Evolutionary conservation across 202 grass and related monocot genomes (phyloP).

Genomic region (Eragrostis tef): DNA sequence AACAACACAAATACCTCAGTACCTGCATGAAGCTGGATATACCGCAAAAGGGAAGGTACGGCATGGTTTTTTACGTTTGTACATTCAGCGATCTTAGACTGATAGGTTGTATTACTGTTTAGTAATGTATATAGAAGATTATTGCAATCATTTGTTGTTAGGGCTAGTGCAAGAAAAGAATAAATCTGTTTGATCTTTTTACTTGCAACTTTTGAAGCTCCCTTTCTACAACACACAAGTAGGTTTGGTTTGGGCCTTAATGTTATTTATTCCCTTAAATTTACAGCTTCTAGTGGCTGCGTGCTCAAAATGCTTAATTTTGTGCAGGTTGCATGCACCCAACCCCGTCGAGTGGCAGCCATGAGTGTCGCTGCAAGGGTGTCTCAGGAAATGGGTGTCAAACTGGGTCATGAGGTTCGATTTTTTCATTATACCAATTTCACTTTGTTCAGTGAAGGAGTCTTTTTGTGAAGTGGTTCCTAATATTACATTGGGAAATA

Average conservation of each 20-base stretch:
- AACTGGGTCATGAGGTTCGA: conserved; percentile 92
- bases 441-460: conserved; percentile 5
- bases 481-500: not conserved
- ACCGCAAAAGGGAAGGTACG: conserved; percentile 75
- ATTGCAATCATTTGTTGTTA: conserved; percentile 16
- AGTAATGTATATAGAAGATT: not conserved
- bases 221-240: not conserved
- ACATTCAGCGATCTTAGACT: not conserved
- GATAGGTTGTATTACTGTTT: not conserved
- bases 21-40: conserved; percentile 94
- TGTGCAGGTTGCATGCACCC: conserved; percentile 83
- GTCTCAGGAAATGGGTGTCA: conserved; percentile 94
- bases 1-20: conserved; percentile 97
- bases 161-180: not conserved
- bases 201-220: not conserved
- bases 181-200: not conserved
- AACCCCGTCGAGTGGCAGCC: conserved; percentile 91
- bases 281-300: not conserved
- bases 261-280: too few relatives aligned
- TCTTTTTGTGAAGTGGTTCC: conserved; percentile 32
- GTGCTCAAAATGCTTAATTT: conserved; percentile 20
- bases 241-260: not conserved
- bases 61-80: conserved; percentile 17
- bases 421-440: conserved; percentile 5
- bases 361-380: conserved; percentile 97